Percentiles rank a stretch among this genome's conserved stretches.
phyloP scores from a whole-genome alignment of 495 filamentous ascomycete species.

The Aspergillus wentii region DNA sequence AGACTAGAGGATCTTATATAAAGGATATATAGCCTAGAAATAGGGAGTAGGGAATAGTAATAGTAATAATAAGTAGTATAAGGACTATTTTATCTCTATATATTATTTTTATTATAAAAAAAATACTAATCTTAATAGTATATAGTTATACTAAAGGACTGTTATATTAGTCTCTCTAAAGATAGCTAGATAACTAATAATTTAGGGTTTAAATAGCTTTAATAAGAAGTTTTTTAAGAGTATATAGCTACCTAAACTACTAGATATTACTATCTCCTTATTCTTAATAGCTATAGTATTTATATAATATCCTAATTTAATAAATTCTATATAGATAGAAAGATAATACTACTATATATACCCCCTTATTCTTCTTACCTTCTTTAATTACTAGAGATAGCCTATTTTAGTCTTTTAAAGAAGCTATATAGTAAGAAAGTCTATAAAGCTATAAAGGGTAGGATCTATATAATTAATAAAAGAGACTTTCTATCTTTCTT shows the following conservation, averaged over 20 bases:
- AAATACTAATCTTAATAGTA: background rate
- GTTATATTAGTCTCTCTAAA: background rate
- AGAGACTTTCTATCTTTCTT: conserved; percentile 9
- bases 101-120: background rate
- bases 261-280: conserved; percentile 3
- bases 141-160: background rate
- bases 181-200: conserved; percentile 17
- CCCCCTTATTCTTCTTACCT: conserved; percentile 18
- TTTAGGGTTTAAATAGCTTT: background rate
- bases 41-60: conserved; percentile 14
- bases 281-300: conserved; percentile 17
- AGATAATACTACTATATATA: too few species aligned
- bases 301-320: background rate
- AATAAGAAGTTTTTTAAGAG: background rate
- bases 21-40: conserved; percentile 7
- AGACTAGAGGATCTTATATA: conserved; percentile 8
- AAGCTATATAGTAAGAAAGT: conserved; percentile 1
- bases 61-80: conserved; percentile 11
- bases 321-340: conserved; percentile 13
- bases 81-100: conserved; percentile 10
- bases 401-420: conserved; percentile 10
- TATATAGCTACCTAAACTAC: background rate
- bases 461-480: conserved; percentile 9
- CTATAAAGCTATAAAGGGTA: background rate
- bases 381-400: conserved; percentile 8